These are phyloP conservation scores for Staphylotrichum tortipilum DNA, from an alignment of 495 filamentous ascomycete genomes.

Conservation along the genomic window DNA sequence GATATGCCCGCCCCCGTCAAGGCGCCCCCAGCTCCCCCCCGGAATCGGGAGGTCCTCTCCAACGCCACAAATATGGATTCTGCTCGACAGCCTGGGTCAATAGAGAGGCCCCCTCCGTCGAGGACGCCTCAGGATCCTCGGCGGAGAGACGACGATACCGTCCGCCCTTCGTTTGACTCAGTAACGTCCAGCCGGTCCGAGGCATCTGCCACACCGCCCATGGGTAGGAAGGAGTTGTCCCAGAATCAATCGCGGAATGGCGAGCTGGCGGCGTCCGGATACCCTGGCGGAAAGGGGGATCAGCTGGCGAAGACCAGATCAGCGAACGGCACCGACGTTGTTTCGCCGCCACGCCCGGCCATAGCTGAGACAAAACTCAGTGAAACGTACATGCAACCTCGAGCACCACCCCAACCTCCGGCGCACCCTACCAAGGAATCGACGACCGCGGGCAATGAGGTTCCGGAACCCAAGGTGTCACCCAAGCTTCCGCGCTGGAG, in stretches of 20 bases:
- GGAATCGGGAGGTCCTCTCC: slow-evolving; percentile 24
- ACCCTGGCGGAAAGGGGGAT: background rate
- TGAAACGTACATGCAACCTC: slow-evolving; percentile 55
- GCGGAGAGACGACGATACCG: slow-evolving; percentile 35
- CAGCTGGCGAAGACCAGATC: slow-evolving; percentile 8
- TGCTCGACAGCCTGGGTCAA: slow-evolving; percentile 18
- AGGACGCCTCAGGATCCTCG: slow-evolving; percentile 43
- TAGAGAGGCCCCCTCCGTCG: slow-evolving; percentile 38
- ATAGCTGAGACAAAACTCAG: slow-evolving; percentile 37
- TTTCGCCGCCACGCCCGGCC: slow-evolving; percentile 17
- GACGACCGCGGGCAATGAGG: slow-evolving; percentile 38
- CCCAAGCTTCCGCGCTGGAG: slow-evolving; percentile 67
- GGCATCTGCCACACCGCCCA: slow-evolving; percentile 29
- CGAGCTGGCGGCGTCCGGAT: slow-evolving; percentile 13
- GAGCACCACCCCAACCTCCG: slow-evolving; percentile 54
- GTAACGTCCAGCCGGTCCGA: slow-evolving; percentile 14
- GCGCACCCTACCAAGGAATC: slow-evolving; percentile 48
- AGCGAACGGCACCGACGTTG: slow-evolving; percentile 33
- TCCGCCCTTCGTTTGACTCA: slow-evolving; percentile 37
- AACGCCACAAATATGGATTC: slow-evolving; percentile 19
- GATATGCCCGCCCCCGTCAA: slow-evolving; percentile 24
- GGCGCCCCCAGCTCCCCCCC: slow-evolving; percentile 13
- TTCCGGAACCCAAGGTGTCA: slow-evolving; percentile 50
- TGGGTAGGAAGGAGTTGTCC: slow-evolving; percentile 42
- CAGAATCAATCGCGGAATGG: slow-evolving; percentile 28